A percentile compares a stretch with the other conserved stretches of the same genome.
Conservation (phyloP, 148 eudicot genomes). For the Rhododendron williamsianum region DNA sequence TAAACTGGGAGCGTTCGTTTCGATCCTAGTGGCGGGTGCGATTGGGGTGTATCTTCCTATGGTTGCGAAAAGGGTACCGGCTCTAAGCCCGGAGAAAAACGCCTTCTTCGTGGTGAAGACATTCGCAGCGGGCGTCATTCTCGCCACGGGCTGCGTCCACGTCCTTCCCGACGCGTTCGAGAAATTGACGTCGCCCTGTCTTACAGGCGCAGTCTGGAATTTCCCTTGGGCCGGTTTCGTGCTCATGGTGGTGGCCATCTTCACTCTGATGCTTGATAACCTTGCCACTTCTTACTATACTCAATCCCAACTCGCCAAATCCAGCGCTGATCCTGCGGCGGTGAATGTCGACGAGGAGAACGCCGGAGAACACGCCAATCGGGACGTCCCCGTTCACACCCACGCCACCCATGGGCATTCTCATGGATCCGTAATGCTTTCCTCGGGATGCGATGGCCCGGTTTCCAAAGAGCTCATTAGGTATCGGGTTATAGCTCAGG, state of each 20-base stretch:
- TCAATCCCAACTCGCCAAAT: background rate
- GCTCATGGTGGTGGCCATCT: background rate
- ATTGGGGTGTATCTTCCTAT: background rate
- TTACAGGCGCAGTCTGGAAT: background rate
- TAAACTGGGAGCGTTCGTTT: background rate
- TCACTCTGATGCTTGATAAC: background rate
- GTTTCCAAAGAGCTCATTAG: background rate
- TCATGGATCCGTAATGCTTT: background rate
- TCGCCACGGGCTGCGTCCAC: background rate
- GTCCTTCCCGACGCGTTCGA: background rate
- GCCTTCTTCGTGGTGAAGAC: background rate
- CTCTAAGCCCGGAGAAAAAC: background rate
- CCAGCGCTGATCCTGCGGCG: fast-evolving
- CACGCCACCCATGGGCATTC: background rate
- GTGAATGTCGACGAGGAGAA: background rate
- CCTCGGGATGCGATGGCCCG: background rate
- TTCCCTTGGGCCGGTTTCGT: background rate
- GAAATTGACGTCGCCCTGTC: background rate
- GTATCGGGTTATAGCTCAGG: background rate
- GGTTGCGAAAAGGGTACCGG: background rate
- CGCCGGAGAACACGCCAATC: background rate
- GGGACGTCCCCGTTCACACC: background rate
- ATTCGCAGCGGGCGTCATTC: background rate
- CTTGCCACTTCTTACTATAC: background rate
- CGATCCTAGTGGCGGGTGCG: background rate